A percentile compares a stretch with the other conserved stretches of the same genome.
Evolutionary conservation across 805 yeast species (phyloP).

Genomic region (Komagataella pastoris): DNA sequence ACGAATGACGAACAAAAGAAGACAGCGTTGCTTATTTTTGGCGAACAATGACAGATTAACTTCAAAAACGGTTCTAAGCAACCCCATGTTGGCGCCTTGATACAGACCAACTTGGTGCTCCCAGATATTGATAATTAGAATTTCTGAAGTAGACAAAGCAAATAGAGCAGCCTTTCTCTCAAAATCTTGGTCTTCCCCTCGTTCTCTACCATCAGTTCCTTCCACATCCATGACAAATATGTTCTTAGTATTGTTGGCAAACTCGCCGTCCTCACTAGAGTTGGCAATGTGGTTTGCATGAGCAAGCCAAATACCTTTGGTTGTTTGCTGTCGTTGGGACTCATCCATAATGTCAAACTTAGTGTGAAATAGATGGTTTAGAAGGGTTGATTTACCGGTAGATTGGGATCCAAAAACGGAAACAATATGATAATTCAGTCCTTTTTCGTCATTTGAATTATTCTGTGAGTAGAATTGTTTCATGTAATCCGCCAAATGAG

Average conservation of each 20-base stretch:
- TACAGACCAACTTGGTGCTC: slow-evolving; percentile 94
- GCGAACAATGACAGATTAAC: slow-evolving; percentile 85
- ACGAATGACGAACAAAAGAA: slow-evolving; percentile 77
- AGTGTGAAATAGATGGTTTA: slow-evolving; percentile 79
- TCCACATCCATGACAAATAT: slow-evolving; percentile 92
- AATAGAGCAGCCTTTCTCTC: slow-evolving; percentile 93
- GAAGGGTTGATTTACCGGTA: slow-evolving; percentile 88
- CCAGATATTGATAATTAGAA: slow-evolving; percentile 88
- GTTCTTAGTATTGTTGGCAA: slow-evolving; percentile 12
- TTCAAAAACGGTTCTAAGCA: slow-evolving; percentile 90
- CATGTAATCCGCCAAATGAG: slow-evolving; percentile 17
- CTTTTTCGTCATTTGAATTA: slow-evolving; percentile 25
- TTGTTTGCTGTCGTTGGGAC: slow-evolving; percentile 74
- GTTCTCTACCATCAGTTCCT: slow-evolving; percentile 95
- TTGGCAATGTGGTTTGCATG: slow-evolving; percentile 30
- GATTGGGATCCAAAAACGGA: slow-evolving; percentile 97
- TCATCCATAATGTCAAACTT: slow-evolving; percentile 91
- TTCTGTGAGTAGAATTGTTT: slow-evolving; percentile 9
- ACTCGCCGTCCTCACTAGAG: slow-evolving; percentile 4
- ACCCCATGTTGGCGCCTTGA: slow-evolving; percentile 96
- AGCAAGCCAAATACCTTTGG: slow-evolving; percentile 73
- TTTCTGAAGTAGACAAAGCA: slow-evolving; percentile 86
- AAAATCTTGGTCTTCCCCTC: slow-evolving; percentile 97
- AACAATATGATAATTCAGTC: slow-evolving; percentile 74
- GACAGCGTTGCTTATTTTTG: slow-evolving; percentile 38